Evolutionary conservation across 176 grass and related monocot genomes (phyloP), one percentile per base, ranked within the genome.

Genomic region (Eremochloa ophiuroides): DNA sequence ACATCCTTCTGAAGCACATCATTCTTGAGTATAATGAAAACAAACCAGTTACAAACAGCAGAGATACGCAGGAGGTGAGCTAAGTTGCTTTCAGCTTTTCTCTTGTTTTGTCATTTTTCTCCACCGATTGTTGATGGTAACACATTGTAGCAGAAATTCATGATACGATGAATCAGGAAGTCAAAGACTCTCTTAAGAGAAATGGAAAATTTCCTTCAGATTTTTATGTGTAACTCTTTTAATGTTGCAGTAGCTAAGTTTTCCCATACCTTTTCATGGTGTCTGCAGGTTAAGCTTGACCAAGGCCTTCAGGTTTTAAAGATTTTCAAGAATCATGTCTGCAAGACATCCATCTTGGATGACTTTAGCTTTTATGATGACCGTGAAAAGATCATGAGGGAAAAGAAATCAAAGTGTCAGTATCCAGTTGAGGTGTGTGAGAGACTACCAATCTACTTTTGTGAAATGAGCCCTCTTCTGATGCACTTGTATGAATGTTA

Each of bases 11-110:
- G 35, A 93, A 89, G 80, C 88, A 97, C 72, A 97, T 97, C 28
- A 86, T 89, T 71, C 87, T 97, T 65, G 86, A 89, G 82, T 83
- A 97, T 33, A 97, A 97, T 71, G 93, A 97, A 47, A 97, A 91
- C 83, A 97, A 97, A 87, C 94, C 94, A 31, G 88, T 97, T 59
- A 97, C 94, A 56, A 93, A 97, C 76, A 91, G 91, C 78, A 87
- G 94, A 81, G 91, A 97, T 72, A 93, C 91, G 8, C 94, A 97
- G 60, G 94, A 97, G 94, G 94, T 93, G 50, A 91, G 88, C 70
- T 79, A 40, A 39, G 17, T 20, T 13, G 18, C 17, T 40, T 34
- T 56, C 3, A 41, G 10, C 29, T 59, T 2, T 62, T 86, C 64
- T 4, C 37, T 72, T 44, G 4, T 60, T 84, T 64, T 74, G 44